These are phyloP conservation scores for Lecanicillium sp. DNA, from an alignment of 2,329 filamentous ascomycete genomes.

Conservation along the genomic window DNA sequence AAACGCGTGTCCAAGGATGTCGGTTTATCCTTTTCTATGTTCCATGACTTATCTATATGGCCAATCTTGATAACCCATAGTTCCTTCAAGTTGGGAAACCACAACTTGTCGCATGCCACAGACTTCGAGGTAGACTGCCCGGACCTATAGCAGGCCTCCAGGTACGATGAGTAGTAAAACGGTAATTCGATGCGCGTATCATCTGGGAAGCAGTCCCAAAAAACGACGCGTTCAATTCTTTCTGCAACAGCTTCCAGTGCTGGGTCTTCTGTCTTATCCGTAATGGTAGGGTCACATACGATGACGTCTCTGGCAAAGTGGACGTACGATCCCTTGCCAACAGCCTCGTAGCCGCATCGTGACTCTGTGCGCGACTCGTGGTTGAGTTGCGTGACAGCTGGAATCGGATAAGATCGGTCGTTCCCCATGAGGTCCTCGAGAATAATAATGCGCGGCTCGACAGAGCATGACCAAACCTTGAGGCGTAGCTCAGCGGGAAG, in stretches of 20 bases:
- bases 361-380: constrained; percentile 25
- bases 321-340: constrained; percentile 26
- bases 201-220: constrained; percentile 33
- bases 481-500: constrained; percentile 29
- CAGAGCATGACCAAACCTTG: constrained; percentile 28
- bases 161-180: constrained; percentile 25
- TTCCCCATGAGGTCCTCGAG: constrained; percentile 25
- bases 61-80: constrained; percentile 32
- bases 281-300: constrained; percentile 28
- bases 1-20: constrained; percentile 21
- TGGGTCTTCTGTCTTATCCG: constrained; percentile 22
- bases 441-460: constrained; percentile 28
- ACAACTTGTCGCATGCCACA: constrained; percentile 28
- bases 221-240: constrained; percentile 25
- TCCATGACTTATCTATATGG: constrained; percentile 28
- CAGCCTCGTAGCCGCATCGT: constrained; percentile 25
- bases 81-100: constrained; percentile 30
- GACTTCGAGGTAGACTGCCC: neutral
- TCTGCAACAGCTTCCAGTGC: constrained; percentile 25
- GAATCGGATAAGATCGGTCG: constrained; percentile 23
- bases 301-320: constrained; percentile 29
- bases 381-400: constrained; percentile 28
- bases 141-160: constrained; percentile 20
- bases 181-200: constrained; percentile 26
- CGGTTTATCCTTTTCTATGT: constrained; percentile 22